A percentile compares a stretch with the other conserved stretches of the same genome.
Evolutionary conservation across 148 eudicot species (phyloP).

Genomic region (Polygonum aviculare): DNA sequence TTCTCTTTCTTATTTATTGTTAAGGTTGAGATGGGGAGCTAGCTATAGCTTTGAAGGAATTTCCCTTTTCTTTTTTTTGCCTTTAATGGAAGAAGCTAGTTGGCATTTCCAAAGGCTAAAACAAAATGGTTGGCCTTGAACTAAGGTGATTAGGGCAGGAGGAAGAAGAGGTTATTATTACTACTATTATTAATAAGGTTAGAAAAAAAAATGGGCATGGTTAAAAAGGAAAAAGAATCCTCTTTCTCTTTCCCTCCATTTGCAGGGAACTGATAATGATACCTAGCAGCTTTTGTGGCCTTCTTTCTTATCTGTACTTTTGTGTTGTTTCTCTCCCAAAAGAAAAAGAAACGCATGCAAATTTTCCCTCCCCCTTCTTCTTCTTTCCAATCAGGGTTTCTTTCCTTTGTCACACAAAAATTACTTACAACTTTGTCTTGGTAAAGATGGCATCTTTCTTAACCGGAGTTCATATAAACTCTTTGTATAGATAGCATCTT

Average conservation of each 20-base stretch:
- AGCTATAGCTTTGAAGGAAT: neutral
- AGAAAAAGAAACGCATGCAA: constrained; percentile 8
- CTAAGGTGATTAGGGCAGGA: constrained; percentile 4
- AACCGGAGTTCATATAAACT: neutral
- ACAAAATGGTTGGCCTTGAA: constrained; percentile 4
- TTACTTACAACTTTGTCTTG: neutral
- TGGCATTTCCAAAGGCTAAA: neutral
- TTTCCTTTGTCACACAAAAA: neutral
- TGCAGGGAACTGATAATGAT: constrained; percentile 8
- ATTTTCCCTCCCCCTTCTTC: neutral
- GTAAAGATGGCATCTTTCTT: neutral
- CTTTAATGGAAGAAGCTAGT: neutral
- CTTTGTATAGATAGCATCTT: neutral
- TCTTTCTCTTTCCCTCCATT: constrained; percentile 7
- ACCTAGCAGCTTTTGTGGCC: constrained; percentile 11
- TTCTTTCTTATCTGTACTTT: constrained; percentile 11
- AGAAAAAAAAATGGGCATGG: neutral
- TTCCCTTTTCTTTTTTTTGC: neutral
- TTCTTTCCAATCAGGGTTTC: neutral
- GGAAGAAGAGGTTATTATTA: neutral
- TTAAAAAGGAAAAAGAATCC: neutral
- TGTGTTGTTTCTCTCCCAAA: constrained; percentile 8
- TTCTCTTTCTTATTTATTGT: constrained; percentile 8
- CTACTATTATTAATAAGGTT: neutral
- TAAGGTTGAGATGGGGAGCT: neutral